phyloP scores from a whole-genome alignment of 495 filamentous ascomycete genomes.

The Hypomontagnella submonticulosa region DNA sequence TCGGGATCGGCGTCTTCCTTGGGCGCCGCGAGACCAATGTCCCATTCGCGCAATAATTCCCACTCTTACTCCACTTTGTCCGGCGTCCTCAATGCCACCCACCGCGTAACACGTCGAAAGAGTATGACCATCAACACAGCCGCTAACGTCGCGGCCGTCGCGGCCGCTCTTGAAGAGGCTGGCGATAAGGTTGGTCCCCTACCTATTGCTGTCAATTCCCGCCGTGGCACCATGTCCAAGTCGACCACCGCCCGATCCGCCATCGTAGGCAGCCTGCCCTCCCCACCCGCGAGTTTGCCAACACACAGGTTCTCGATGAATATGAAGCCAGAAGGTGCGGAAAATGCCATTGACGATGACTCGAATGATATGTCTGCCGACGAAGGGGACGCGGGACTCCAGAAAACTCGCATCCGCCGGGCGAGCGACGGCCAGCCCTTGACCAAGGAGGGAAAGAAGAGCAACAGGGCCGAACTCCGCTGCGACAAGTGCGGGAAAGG shows the following conservation, averaged over 20 bases:
- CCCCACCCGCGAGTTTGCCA: slow-evolving; percentile 63
- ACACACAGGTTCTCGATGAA: slow-evolving; percentile 55
- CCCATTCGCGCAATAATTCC: slow-evolving; percentile 79
- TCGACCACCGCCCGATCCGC: slow-evolving; percentile 53
- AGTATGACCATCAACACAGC: slow-evolving; percentile 84
- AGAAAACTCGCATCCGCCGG: slow-evolving; percentile 78
- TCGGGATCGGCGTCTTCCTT: slow-evolving; percentile 53
- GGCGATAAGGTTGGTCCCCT: slow-evolving; percentile 65
- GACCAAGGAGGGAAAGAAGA: slow-evolving; percentile 80
- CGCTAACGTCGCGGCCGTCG: slow-evolving; percentile 77
- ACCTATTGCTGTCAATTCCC: slow-evolving; percentile 58
- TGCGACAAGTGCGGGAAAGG: slow-evolving; percentile 99
- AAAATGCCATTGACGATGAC: slow-evolving; percentile 70
- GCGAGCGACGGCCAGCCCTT: slow-evolving; percentile 88
- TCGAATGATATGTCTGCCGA: slow-evolving; percentile 66
- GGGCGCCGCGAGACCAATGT: slow-evolving; percentile 56
- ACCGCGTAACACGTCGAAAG: slow-evolving; percentile 93
- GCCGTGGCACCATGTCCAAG: slow-evolving; percentile 65
- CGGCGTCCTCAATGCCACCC: slow-evolving; percentile 75
- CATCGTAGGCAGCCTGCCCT: slow-evolving; percentile 66
- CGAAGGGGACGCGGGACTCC: slow-evolving; percentile 65
- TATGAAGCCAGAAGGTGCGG: slow-evolving; percentile 56
- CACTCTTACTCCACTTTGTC: slow-evolving; percentile 80
- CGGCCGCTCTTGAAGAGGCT: slow-evolving; percentile 74
- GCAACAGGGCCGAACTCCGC: slow-evolving; percentile 82